Conservation (phyloP, 192 early-diverging fungal species). For the Podila horticola region DNA sequence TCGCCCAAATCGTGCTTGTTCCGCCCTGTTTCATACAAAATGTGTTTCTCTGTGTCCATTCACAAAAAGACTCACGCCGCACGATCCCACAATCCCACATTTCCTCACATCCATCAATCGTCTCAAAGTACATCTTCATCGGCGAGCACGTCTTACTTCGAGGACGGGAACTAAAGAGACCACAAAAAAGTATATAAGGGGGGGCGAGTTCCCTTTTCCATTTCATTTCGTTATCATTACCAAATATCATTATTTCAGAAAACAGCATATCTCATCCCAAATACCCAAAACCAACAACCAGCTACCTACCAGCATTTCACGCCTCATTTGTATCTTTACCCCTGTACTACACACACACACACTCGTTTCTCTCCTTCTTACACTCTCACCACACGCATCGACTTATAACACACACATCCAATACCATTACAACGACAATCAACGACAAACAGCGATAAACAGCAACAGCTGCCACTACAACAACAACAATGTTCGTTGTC, state of each 20-base stretch:
- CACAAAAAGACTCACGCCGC: too few species aligned
- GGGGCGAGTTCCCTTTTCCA: too few species aligned
- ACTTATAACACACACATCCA: background rate
- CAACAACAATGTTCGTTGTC: slow-evolving; percentile 10
- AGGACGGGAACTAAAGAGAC: background rate
- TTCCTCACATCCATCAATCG: background rate
- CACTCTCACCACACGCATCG: too few species aligned
- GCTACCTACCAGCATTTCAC: background rate
- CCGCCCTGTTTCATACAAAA: too few species aligned
- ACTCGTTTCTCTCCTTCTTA: too few species aligned
- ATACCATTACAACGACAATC: background rate
- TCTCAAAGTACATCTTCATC: background rate
- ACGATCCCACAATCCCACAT: too few species aligned
- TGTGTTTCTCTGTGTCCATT: too few species aligned
- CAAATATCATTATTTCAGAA: background rate
- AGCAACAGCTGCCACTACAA: background rate
- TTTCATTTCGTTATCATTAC: background rate
- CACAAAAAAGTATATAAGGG: background rate
- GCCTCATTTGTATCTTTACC: background rate
- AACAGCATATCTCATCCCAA: background rate
- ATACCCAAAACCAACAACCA: background rate
- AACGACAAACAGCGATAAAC: background rate
- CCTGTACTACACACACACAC: background rate
- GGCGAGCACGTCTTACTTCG: background rate
- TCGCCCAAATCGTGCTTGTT: too few species aligned